Evolutionary conservation across 257 asterid genomes (phyloP), one percentile per base, ranked within the genome.

Genomic region (Petunia secreta): DNA sequence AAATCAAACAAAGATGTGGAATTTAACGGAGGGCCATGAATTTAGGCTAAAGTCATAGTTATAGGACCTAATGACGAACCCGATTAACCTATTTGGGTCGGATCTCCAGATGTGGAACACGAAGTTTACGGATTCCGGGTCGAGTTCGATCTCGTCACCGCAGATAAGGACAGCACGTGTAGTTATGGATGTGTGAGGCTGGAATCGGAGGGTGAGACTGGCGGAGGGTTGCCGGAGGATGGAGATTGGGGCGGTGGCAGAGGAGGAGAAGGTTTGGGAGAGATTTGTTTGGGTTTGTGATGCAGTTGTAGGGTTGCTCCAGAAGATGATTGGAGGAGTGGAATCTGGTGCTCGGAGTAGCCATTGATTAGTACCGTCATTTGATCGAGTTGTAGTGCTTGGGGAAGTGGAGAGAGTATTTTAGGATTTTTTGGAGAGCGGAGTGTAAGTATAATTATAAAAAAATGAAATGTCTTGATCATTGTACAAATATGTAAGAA

Each of bases 281-380:
- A 25, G 25, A 25, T 25, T 25, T 25, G 25, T 87, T 52, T 92
- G 90, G 68, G 89, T 88, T 68, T 75, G 63, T 9, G 86, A 2
- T 1, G 94, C 69, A 59, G 98, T 92, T 64, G 95, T 81, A 41
- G 97, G 95, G 80, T 94, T 94, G 85, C 97, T 90, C 97, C 98
- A 90, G 66, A 92, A 90, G 84, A 92, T 85, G 77, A 90, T 14
- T 68, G 92, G 79, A 92, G 86, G 60, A 90, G 86, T 52, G 95
- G 95, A 71, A 94, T 92, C 63, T 97, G 93, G 71, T 87, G 86
- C 86, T 91, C 97, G 69, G 97, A 94, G 86, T 82, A 94, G 81
- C 98, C 98, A 86, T 80, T 94, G 90, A 94, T 91, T 4, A 94
- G 44, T 48, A 91, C 98, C 1, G 98, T 94, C 89, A 92, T 80